Evolutionary conservation across 1,284 basidiomycete species (phyloP), one percentile per base, ranked within the genome.

Genomic region (Pascua sp.): DNA sequence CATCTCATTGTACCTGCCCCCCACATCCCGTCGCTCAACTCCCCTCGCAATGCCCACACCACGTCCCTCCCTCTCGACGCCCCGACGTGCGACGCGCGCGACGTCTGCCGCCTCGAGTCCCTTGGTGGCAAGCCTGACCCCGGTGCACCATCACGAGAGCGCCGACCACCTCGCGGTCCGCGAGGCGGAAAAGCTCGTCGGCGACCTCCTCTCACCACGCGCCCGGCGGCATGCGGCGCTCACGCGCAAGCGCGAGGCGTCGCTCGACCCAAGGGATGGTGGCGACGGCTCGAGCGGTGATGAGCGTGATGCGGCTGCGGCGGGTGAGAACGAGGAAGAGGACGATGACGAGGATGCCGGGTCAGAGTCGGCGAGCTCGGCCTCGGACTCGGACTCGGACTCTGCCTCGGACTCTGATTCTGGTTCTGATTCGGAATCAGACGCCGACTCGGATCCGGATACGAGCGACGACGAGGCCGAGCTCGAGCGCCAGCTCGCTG

Each of bases 401-500:
- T 46, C 44, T 2, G 44, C 39, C 11, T 42, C 7, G 8, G 55
- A 48, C 16, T 53, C 56, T 36, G 39, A 42, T 10, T 42, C 7
- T 9, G 55, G 44, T 13, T 53, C 56, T 36, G 39, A 42, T 11
- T 63, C 60, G 4, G 59, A 51, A 0, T 53, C 59, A 3, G 59
- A 51, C 15, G 49, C 51, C 11, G 50, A 46, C 18, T 49, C 49
- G 24, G 49, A 48, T 24, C 13, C 39, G 16, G 12, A 11, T 51
- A 42, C 10, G 43, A 15, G 56, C 11, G 61, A 62, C 39, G 64
- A 69, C 36, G 64, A 80, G 46, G 85, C 85, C 66, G 85, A 85
- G 57, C 78, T 90, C 2, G 80, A 86, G 42, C 83, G 82, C 11
- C 76, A 89, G 0, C 77, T 90, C 12, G 36, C 81, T 82, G 66